Evolutionary conservation across 345 rosid species (phyloP), one percentile per base, ranked within the genome.

Genomic region (Corchorus capsularis): DNA sequence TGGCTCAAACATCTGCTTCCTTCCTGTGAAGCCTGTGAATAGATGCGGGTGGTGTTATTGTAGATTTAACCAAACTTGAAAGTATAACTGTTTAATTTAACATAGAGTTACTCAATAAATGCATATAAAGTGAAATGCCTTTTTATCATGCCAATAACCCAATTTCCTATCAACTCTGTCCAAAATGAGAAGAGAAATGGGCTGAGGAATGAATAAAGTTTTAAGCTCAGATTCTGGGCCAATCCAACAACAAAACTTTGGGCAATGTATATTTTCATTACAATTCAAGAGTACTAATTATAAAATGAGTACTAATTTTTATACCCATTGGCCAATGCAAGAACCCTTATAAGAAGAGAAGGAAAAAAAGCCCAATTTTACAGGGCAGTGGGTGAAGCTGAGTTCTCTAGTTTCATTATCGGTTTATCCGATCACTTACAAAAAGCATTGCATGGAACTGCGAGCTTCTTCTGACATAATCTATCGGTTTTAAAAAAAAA

Each of bases 371-470:
- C 43, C 4, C 43, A 3, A 39, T 39, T 39, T 39, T 7, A 57
- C 62, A 2, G 6, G 62, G 11, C 13, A 56, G 9, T 0, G 43
- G 5, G 43, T 39, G 5, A 39, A 67, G 71, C 55, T 49, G 45
- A 50, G 57, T 59, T 34, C 46, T 34, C 46, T 34, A 34, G 16
- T 69, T 27, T 17, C 16, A 4, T 69, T 69, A 52, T 52, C 46
- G 27, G 16, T 34, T 69, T 52, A 32, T 69, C 46, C 72, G 59
- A 68, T 14, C 41, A 50, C 41, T 27, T 1, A 70, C 75, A 73
- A 20, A 61, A 73, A 73, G 27, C 27, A 52, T 27, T 49, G 68
- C 74, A 78, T 78, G 77, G 76, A 77, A 74, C 76, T 78, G 84
- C 75, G 78, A 71, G 77, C 63, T 43, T 57, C 32, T 62, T 63